Evolutionary conservation across 2,329 filamentous ascomycete genomes (phyloP), one percentile per base, ranked within the genome.

Genomic region (Ophiostoma pallidulum): DNA sequence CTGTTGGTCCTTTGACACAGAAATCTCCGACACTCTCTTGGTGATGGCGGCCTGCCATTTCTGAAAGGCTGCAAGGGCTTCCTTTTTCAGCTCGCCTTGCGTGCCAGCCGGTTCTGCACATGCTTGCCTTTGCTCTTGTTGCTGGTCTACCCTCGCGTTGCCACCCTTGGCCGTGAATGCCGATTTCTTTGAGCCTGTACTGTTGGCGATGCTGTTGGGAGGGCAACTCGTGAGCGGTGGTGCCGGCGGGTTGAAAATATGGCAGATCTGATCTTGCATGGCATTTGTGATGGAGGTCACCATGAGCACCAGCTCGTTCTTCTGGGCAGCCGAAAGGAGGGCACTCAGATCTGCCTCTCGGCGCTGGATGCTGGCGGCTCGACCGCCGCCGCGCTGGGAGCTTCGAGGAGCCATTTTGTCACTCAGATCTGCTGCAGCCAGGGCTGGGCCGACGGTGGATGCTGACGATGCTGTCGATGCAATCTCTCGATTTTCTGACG

Each of bases 31-130:
- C 20, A 94, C 69, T 13, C 89, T 77, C 48, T 78, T 73, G 35
- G 86, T 68, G 9, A 95, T 77, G 12, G 72, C 70, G 6, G 78
- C 73, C 57, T 86, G 78, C 91, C 91, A 97, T 54, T 87, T 83
- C 49, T 84, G 80, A 60, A 91, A 94, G 60, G 83, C 80, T 7
- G 73, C 67, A 5, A 94, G 61, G 2, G 81, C 75, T 46, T 84
- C 80, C 53, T 76, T 79, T 66, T 81, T 89, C 57, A 89, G 65
- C 56, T 86, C 82, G 29, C 64, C 66, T 47, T 70, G 66, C 19
- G 57, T 56, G 24, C 62, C 58, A 4, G 74, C 48, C 81, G 79
- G 53, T 75, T 78, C 67, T 79, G 87, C 57, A 86, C 18, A 19
- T 12, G 39, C 36, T 18, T 43, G 37, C 18, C 4, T 12, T 31